phyloP scores from a whole-genome alignment of 768 basidiomycete genomes.

The Coprinopsis marcescibilis region DNA sequence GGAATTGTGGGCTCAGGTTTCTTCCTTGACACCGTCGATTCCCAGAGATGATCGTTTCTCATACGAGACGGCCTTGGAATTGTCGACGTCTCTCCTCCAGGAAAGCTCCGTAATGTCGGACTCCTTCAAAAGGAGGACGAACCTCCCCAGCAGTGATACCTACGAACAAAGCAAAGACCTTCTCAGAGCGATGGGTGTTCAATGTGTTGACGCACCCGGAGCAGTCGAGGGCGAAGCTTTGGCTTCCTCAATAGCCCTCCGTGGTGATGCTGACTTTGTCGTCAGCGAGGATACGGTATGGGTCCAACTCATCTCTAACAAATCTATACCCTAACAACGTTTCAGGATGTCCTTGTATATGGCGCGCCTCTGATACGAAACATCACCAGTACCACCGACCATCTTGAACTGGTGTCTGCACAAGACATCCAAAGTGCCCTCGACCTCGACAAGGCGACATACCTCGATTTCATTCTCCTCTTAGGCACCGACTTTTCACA shows the following conservation, averaged over 20 bases:
- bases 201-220: slow-evolving; percentile 60
- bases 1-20: slow-evolving; percentile 48
- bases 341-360: slow-evolving; percentile 75
- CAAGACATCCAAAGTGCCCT: slow-evolving; percentile 53
- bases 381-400: slow-evolving; percentile 52
- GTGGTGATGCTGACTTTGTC: slow-evolving; percentile 80
- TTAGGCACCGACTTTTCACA: slow-evolving; percentile 89
- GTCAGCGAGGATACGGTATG: slow-evolving; percentile 85
- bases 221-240: slow-evolving; percentile 84
- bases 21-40: slow-evolving; percentile 10
- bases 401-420: slow-evolving; percentile 63
- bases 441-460: slow-evolving; percentile 49
- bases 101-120: slow-evolving; percentile 53
- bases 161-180: slow-evolving; percentile 70
- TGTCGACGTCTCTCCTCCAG: slow-evolving; percentile 32
- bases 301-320: slow-evolving; percentile 1
- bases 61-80: slow-evolving; percentile 1
- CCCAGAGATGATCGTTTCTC: not conserved
- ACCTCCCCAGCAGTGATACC: slow-evolving; percentile 55
- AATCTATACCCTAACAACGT: slow-evolving; percentile 5
- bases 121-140: slow-evolving; percentile 60
- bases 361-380: slow-evolving; percentile 80
- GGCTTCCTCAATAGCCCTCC: slow-evolving; percentile 68
- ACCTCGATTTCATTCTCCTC: slow-evolving; percentile 80
- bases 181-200: slow-evolving; percentile 75